Evolutionary conservation across 2,329 filamentous ascomycete genomes (phyloP).

Genomic region (Colletotrichum euphorbiae): DNA sequence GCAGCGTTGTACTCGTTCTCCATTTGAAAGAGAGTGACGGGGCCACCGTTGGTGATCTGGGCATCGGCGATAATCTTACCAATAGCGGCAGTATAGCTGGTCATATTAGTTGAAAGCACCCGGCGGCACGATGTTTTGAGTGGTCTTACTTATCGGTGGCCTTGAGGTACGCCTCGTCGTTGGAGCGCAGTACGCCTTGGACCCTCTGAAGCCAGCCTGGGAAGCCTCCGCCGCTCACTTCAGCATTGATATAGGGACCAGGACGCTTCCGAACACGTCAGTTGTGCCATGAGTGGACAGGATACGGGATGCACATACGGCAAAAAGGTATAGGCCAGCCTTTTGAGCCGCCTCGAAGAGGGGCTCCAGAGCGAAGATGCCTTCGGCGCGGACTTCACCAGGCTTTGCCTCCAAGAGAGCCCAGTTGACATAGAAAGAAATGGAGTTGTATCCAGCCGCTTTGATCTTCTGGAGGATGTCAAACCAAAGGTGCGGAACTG

Average conservation of each 20-base stretch:
- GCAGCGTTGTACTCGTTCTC: slow-evolving; percentile 73
- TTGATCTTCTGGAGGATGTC: slow-evolving; percentile 82
- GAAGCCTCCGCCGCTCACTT: slow-evolving; percentile 75
- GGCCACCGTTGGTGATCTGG: slow-evolving; percentile 81
- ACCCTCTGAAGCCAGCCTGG: slow-evolving; percentile 77
- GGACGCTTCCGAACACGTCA: slow-evolving; percentile 51
- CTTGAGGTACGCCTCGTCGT: slow-evolving; percentile 66
- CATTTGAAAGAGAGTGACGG: slow-evolving; percentile 76
- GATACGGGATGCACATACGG: slow-evolving; percentile 45
- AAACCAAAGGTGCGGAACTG: slow-evolving; percentile 59
- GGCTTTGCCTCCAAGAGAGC: slow-evolving; percentile 76
- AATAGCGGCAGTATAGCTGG: slow-evolving; percentile 67
- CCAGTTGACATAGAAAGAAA: slow-evolving; percentile 81
- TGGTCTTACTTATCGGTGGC: slow-evolving; percentile 67
- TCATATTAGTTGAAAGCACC: not conserved
- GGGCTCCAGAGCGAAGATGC: slow-evolving; percentile 74
- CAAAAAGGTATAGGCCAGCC: slow-evolving; percentile 77
- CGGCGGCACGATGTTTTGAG: no score
- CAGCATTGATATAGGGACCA: slow-evolving; percentile 78
- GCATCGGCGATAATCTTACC: slow-evolving; percentile 71
- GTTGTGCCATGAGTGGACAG: no score
- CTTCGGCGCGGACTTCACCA: slow-evolving; percentile 73
- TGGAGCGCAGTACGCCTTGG: slow-evolving; percentile 68
- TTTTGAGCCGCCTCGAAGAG: slow-evolving; percentile 76
- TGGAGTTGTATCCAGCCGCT: slow-evolving; percentile 76